Percentiles rank a stretch among this genome's conserved stretches.
phyloP scores from a whole-genome alignment of 805 yeast genomes.

The Candida silvicultrix region DNA sequence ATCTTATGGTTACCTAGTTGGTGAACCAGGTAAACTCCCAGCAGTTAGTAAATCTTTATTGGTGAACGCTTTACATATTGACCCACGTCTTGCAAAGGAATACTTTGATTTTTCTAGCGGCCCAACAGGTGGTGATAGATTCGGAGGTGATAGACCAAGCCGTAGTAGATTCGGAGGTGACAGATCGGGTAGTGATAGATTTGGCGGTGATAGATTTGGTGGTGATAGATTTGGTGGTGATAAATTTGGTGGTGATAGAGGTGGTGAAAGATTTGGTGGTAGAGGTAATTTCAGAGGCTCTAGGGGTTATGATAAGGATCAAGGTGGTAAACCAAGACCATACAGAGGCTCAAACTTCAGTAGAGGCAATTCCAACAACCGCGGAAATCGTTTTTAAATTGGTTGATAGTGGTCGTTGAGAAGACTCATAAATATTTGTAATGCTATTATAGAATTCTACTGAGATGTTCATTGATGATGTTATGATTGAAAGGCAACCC shows the following conservation, averaged over 20 bases:
- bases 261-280: slow-evolving; percentile 3
- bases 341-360: not conserved
- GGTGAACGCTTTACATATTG: slow-evolving; percentile 15
- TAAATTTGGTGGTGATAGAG: slow-evolving; percentile 6
- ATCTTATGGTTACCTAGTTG: slow-evolving; percentile 21
- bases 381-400: not conserved
- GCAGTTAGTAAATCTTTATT: slow-evolving; percentile 16
- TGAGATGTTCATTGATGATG: not conserved
- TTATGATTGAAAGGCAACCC: not conserved
- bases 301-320: no score
- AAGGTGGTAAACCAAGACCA: no score
- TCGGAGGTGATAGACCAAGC: slow-evolving; percentile 3
- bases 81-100: slow-evolving; percentile 13
- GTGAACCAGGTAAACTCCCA: slow-evolving; percentile 14
- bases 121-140: slow-evolving; percentile 17
- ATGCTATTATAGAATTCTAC: no score
- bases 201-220: slow-evolving; percentile 12
- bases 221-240: slow-evolving; percentile 7
- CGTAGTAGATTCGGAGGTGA: slow-evolving; percentile 4
- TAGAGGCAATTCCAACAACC: slow-evolving; percentile 1
- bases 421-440: no score
- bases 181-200: slow-evolving; percentile 8
- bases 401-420: not conserved
- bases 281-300: no score
- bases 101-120: slow-evolving; percentile 21